These are phyloP conservation scores for Lodderomyces metapsilosis DNA, from an alignment of 1,139 yeast genomes.

Conservation along the genomic window DNA sequence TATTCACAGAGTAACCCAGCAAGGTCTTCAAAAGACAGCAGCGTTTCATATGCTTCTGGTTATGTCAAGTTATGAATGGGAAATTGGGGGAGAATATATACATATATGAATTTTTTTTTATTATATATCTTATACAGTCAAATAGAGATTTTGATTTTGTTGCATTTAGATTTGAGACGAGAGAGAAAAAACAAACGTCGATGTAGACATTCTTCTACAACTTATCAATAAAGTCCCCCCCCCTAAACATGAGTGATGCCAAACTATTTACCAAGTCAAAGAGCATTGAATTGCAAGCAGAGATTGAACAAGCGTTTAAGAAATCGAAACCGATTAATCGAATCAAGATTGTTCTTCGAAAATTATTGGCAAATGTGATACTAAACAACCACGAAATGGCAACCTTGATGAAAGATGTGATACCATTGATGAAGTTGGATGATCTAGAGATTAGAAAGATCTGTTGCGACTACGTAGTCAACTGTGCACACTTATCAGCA, in stretches of 20 bases:
- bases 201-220: no score
- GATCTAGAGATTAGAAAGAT: constrained; percentile 75
- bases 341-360: constrained; percentile 65
- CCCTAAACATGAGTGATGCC: constrained; percentile 39
- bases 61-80: constrained; percentile 33
- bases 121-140: not conserved
- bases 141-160: not conserved
- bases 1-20: constrained; percentile 77
- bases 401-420: constrained; percentile 62
- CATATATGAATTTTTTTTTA: not conserved
- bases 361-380: constrained; percentile 79
- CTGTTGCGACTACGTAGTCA: constrained; percentile 58
- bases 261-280: constrained; percentile 42
- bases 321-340: constrained; percentile 48
- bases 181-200: not conserved
- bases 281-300: constrained; percentile 57
- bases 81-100: no score
- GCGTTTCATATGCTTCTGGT: constrained; percentile 91
- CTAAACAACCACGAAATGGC: constrained; percentile 80
- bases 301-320: constrained; percentile 53
- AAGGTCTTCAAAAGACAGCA: constrained; percentile 52
- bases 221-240: not conserved
- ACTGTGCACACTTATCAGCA: constrained; percentile 59
- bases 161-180: not conserved
- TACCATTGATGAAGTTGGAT: constrained; percentile 56